Conservation (phyloP, 2,329 filamentous ascomycete genomes). For the Aspergillus melleus region DNA sequence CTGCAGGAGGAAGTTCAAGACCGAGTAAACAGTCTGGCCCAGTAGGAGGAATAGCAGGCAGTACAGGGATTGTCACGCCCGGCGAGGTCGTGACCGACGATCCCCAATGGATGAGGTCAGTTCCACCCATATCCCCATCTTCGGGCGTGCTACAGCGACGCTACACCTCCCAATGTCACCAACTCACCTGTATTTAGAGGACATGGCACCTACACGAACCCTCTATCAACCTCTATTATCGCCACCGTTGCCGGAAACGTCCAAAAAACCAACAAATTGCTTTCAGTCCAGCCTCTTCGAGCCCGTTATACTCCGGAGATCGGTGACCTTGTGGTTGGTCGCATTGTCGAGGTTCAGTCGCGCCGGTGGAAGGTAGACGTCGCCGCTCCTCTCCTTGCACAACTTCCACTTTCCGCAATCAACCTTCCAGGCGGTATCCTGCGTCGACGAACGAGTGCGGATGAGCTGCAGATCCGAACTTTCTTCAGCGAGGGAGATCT, state of each 20-base stretch:
- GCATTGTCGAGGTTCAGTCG: conserved; percentile 92
- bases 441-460: conserved; percentile 86
- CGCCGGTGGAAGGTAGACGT: conserved; percentile 95
- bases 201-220: conserved; percentile 81
- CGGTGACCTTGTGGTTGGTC: conserved; percentile 89
- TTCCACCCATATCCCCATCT: not conserved
- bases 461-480: conserved; percentile 95
- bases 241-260: conserved; percentile 89
- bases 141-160: conserved; percentile 30
- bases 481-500: conserved; percentile 97
- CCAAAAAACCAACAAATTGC: conserved; percentile 92
- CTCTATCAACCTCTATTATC: conserved; percentile 66
- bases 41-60: conserved; percentile 23
- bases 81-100: conserved; percentile 86
- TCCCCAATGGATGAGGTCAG: conserved; percentile 84
- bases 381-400: conserved; percentile 79
- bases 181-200: conserved; percentile 56
- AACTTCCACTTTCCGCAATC: conserved; percentile 82
- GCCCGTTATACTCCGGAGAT: conserved; percentile 95
- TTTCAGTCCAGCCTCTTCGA: conserved; percentile 85
- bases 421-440: conserved; percentile 93
- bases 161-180: not conserved
- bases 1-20: conserved; percentile 29
- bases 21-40: conserved; percentile 41
- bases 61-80: conserved; percentile 71